Conservation (phyloP, 176 grass and related monocot genomes). For the Guadua angustifolia region DNA sequence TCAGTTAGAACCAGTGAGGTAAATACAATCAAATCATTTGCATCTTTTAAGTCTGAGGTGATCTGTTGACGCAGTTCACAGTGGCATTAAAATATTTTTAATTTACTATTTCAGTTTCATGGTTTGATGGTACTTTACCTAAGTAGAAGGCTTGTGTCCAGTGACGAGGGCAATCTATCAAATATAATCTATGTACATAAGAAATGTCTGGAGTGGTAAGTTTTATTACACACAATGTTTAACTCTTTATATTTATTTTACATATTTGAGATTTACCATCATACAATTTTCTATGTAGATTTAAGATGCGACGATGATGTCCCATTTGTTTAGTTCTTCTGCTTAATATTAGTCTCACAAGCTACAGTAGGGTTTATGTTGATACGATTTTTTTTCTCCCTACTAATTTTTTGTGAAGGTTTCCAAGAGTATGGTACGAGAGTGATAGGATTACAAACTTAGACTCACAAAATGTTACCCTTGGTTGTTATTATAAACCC, state of each 20-base stretch:
- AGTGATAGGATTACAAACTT: slow-evolving; percentile 52
- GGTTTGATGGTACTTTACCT: no score
- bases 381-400: neutral
- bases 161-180: no score
- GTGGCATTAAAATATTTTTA: no score
- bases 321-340: neutral
- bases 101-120: no score
- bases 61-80: no score
- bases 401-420: slow-evolving; percentile 50
- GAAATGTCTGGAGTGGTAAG: slow-evolving; percentile 66
- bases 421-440: slow-evolving; percentile 45
- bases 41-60: no score
- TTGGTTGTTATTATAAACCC: no score
- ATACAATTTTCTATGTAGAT: slow-evolving; percentile 10
- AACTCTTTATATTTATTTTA: slow-evolving; percentile 24
- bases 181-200: no score
- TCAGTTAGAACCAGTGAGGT: no score
- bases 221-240: neutral
- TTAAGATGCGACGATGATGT: neutral
- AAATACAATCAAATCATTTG: no score
- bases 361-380: neutral
- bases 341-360: neutral
- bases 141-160: no score
- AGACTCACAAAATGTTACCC: no score
- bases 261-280: neutral